These are phyloP conservation scores for Teunomyces lycoperdinae DNA, from an alignment of 805 yeast genomes.

Conservation along the genomic window DNA sequence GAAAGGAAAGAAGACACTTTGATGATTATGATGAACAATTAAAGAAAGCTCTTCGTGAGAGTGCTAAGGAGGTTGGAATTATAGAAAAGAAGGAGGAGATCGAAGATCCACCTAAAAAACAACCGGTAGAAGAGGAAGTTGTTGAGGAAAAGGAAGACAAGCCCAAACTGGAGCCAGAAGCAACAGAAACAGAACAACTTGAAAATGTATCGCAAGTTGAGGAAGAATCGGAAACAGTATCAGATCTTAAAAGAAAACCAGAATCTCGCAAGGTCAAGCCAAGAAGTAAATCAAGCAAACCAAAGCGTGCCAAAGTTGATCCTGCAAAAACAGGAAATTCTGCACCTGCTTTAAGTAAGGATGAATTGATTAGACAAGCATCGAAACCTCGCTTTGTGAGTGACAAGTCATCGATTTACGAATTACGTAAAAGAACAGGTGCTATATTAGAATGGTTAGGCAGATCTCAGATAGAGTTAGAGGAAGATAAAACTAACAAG, in stretches of 20 bases:
- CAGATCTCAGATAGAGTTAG: conserved; percentile 79
- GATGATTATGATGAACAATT: conserved; percentile 42
- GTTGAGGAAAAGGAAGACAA: conserved; percentile 7
- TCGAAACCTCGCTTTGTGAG: conserved; percentile 84
- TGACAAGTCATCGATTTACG: conserved; percentile 68
- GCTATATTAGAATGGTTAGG: conserved; percentile 91
- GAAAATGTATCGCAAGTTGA: conserved; percentile 4
- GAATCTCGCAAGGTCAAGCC: conserved; percentile 6
- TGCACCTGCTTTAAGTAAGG: conserved; percentile 21
- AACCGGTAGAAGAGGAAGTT: conserved; percentile 2
- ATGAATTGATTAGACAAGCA: conserved; percentile 61
- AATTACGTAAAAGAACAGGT: conserved; percentile 82
- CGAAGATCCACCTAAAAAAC: neutral
- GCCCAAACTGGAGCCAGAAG: neutral
- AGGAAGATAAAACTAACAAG: conserved; percentile 65
- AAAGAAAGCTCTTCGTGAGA: conserved; percentile 53
- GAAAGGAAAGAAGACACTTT: conserved; percentile 33
- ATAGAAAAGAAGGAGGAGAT: conserved; percentile 16
- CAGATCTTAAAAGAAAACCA: conserved; percentile 3
- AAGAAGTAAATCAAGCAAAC: neutral
- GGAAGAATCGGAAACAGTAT: conserved; percentile 3
- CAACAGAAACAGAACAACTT: neutral
- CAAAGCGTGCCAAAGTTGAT: conserved; percentile 2
- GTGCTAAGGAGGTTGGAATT: conserved; percentile 48
- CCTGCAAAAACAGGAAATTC: neutral